phyloP scores from a whole-genome alignment of 805 yeast species.

The Wickerhamomyces bisporus region DNA sequence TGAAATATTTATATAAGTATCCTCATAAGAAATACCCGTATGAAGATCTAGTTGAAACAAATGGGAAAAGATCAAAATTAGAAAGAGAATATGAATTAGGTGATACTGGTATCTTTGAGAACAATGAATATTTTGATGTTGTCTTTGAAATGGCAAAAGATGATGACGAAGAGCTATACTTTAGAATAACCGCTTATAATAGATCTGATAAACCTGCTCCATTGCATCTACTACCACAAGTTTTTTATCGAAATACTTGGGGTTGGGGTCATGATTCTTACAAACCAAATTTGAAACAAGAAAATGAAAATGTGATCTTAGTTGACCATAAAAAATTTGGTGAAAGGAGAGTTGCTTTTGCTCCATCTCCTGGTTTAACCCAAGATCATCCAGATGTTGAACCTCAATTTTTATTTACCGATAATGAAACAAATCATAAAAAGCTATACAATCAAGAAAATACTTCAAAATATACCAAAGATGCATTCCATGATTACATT shows the following conservation, averaged over 20 bases:
- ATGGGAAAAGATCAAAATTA: constrained; percentile 55
- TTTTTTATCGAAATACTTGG: constrained; percentile 87
- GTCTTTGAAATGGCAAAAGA: constrained; percentile 88
- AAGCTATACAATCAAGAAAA: constrained; percentile 54
- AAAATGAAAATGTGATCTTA: constrained; percentile 43
- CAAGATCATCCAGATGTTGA: constrained; percentile 59
- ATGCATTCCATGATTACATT: constrained; percentile 85
- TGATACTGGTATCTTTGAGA: constrained; percentile 73
- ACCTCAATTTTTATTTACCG: constrained; percentile 77
- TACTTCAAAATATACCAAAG: constrained; percentile 64
- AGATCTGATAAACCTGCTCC: constrained; percentile 84
- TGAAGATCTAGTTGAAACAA: constrained; percentile 62
- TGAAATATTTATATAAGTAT: constrained; percentile 87
- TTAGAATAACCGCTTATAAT: constrained; percentile 84
- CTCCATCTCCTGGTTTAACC: constrained; percentile 77
- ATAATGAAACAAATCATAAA: constrained; percentile 77
- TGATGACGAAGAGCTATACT: constrained; percentile 71
- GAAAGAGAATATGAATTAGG: constrained; percentile 77
- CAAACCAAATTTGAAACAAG: constrained; percentile 42
- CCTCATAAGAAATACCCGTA: constrained; percentile 88
- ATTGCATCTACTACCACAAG: constrained; percentile 78
- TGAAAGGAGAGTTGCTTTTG: constrained; percentile 52
- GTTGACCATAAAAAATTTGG: constrained; percentile 71
- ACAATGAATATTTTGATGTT: constrained; percentile 70
- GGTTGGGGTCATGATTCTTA: constrained; percentile 68